phyloP scores from a whole-genome alignment of 208 protist genomes.

The Trichomonas vaginalis region DNA sequence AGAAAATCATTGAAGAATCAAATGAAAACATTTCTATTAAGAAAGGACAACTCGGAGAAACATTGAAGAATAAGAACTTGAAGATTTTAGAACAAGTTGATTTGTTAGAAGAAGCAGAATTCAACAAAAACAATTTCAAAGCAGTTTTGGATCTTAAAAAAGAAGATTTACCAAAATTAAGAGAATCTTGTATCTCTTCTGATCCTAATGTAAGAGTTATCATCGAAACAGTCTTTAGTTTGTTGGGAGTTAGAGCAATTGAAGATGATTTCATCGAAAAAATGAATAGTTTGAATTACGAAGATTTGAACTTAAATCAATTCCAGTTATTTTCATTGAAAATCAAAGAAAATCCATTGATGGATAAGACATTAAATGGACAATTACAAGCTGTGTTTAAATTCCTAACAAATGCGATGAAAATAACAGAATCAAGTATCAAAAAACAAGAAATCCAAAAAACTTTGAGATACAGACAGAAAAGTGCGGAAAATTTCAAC shows the following conservation, averaged over 20 bases:
- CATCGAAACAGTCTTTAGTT: neutral
- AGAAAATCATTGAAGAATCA: neutral
- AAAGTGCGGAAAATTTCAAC: neutral
- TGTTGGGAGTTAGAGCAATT: neutral
- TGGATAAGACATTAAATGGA: neutral
- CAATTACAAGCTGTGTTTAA: neutral
- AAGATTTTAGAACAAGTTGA: neutral
- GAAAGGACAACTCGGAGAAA: neutral
- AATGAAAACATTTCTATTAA: neutral
- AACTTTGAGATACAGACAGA: neutral
- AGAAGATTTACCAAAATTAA: neutral
- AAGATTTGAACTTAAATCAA: neutral
- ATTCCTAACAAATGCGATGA: neutral
- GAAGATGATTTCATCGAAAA: neutral
- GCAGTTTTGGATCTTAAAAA: neutral
- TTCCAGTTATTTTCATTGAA: neutral
- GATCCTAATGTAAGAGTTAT: neutral
- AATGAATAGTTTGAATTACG: neutral
- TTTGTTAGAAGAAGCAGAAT: neutral
- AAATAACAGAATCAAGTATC: neutral
- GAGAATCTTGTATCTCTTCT: neutral
- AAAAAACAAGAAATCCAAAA: neutral
- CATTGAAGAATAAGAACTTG: neutral
- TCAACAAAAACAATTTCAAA: neutral
- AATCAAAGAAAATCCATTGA: neutral